phyloP scores from a whole-genome alignment of 768 basidiomycete species.

The Termitomyces sp. region DNA sequence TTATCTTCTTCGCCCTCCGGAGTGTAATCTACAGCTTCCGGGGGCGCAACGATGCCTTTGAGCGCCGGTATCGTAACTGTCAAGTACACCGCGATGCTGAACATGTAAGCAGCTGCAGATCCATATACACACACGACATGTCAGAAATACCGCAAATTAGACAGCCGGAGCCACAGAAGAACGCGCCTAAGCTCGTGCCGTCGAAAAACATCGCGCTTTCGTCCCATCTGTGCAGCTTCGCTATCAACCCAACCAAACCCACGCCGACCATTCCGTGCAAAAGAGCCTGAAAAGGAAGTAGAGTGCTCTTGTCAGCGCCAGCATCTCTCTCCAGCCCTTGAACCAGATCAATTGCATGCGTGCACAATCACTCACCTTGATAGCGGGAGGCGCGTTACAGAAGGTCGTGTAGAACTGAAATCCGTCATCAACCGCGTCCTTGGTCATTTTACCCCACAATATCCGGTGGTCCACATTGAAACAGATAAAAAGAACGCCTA shows the following conservation, averaged over 20 bases:
- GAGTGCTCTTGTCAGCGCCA: background rate
- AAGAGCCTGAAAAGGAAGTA: constrained; percentile 52
- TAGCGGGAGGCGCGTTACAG: constrained; percentile 87
- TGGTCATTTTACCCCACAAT: constrained; percentile 62
- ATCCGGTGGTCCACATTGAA: constrained; percentile 85
- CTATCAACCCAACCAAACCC: constrained; percentile 66
- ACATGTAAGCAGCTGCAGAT: constrained; percentile 62
- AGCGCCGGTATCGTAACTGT: constrained; percentile 76
- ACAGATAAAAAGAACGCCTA: constrained; percentile 80
- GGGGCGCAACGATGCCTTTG: constrained; percentile 66
- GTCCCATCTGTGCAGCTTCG: constrained; percentile 82
- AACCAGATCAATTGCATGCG: background rate
- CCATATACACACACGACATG: background rate
- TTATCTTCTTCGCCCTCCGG: constrained; percentile 49
- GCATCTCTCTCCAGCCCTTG: background rate
- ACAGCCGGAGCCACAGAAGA: constrained; percentile 9
- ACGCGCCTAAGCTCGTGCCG: constrained; percentile 77
- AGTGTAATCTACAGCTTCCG: constrained; percentile 34
- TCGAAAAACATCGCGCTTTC: constrained; percentile 96
- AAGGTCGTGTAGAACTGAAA: constrained; percentile 91
- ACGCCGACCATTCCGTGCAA: constrained; percentile 82
- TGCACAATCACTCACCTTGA: constrained; percentile 56
- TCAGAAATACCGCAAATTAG: background rate
- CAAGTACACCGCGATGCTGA: constrained; percentile 74
- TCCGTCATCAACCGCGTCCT: constrained; percentile 65